Evolutionary conservation across 1,284 basidiomycete genomes (phyloP).

Genomic region (Austropuccinia psidii): DNA sequence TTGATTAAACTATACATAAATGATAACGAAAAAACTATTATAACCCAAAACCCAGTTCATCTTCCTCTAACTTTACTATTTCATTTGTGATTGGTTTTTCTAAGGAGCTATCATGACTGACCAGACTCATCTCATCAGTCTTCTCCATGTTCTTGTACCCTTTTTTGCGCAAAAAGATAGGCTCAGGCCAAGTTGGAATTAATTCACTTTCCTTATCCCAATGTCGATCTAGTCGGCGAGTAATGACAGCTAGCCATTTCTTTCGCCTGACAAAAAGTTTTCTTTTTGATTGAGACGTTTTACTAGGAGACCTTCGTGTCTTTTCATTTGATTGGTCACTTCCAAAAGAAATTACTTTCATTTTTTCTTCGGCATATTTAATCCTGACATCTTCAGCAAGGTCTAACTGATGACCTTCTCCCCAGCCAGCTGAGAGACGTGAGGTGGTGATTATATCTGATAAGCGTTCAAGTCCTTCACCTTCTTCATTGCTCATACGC

Average conservation of each 20-base stretch:
- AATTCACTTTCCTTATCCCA: not conserved
- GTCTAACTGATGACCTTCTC: constrained; percentile 5
- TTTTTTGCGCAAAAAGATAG: constrained; percentile 28
- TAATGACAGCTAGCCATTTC: constrained; percentile 15
- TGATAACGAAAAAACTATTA: too few species aligned
- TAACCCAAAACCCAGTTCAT: too few species aligned
- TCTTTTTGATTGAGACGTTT: constrained; percentile 14
- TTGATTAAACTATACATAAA: too few species aligned
- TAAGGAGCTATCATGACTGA: too few species aligned
- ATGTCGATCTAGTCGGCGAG: constrained; percentile 10
- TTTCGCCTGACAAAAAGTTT: constrained; percentile 7
- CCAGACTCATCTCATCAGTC: too few species aligned
- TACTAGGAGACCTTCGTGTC: not conserved
- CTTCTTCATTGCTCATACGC: not conserved
- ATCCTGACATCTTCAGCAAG: constrained; percentile 17
- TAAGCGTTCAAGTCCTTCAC: constrained; percentile 21
- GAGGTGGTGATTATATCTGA: constrained; percentile 21
- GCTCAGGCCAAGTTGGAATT: constrained; percentile 18
- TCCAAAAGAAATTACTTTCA: not conserved
- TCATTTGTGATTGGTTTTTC: too few species aligned
- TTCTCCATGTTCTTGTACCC: too few species aligned
- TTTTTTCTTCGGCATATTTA: constrained; percentile 2
- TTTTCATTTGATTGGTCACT: not conserved
- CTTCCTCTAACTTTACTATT: too few species aligned
- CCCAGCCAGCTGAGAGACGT: not conserved